Base-by-base conservation (phyloP, 257 asterid genomes). In the Solanum bulbocastanum region DNA sequence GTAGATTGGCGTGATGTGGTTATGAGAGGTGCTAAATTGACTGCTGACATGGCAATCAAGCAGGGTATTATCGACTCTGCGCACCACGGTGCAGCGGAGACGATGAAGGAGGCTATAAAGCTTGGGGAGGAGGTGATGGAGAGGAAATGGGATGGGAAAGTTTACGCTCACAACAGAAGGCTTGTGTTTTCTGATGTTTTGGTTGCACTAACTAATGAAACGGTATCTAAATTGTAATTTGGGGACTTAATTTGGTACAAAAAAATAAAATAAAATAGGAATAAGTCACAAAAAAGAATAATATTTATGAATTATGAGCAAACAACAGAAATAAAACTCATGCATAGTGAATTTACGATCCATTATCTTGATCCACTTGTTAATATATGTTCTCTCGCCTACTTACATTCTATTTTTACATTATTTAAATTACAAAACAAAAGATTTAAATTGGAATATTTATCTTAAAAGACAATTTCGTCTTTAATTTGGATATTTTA, bases 91-190 rank as follows among this genome's bases (percentile, higher is more conserved):
- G 91, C 85, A 10, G 96, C 90, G 87, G 98, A 93, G 91, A 94
- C 92, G 83, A 86, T 87, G 85, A 91, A 83, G 33, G 94, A 93
- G 3, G 98, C 98, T 8, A 16, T 87, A 83, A 60, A 66, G 69
- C 84, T 44, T 86, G 97, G 91, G 65, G 98, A 91, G 91, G 95
- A 93, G 81, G 32, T 96, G 92, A 89, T 87, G 88, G 89, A 84
- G 90, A 92, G 89, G 90, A 72, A 72, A 88, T 96, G 98, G 98
- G 82, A 91, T 27, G 98, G 98, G 10, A 89, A 88, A 13, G 94
- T 87, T 23, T 96, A 96, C n/a, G 92, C 93, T 16, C 96, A 89
- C 62, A 83, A 90, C 5, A 83, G 98, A 89, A 93, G 93, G 91
- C 15, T 93, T 75, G 86, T 96, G 94, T 89, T 92, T 86, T 95